Evolutionary conservation across 495 filamentous ascomycete genomes (phyloP).

Genomic region (Alectoria sarmentosa): DNA sequence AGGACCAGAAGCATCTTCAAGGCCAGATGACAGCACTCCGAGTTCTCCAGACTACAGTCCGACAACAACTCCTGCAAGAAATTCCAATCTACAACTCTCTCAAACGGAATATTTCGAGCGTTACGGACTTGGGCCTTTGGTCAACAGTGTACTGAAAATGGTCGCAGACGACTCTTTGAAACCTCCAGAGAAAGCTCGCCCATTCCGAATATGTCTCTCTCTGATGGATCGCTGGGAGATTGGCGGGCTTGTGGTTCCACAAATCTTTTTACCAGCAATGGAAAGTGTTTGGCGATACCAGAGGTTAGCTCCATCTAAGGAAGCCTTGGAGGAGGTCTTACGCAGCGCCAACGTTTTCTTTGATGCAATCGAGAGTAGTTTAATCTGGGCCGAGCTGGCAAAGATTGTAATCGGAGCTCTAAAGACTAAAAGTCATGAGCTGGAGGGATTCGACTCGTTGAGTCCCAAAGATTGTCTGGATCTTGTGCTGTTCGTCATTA

Average conservation of each 20-base stretch:
- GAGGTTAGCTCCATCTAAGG: conserved; percentile 45
- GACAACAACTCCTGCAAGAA: conserved; percentile 33
- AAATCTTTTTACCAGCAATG: conserved; percentile 82
- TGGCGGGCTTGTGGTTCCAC: conserved; percentile 77
- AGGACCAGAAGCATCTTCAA: conserved; percentile 62
- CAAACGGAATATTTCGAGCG: conserved; percentile 68
- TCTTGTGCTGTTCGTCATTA: conserved; percentile 73
- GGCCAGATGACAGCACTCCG: conserved; percentile 35
- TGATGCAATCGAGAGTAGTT: conserved; percentile 86
- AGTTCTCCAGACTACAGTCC: conserved; percentile 42
- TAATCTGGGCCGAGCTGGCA: conserved; percentile 83
- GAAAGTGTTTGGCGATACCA: conserved; percentile 69
- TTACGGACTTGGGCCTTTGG: conserved; percentile 66
- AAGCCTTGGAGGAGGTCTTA: conserved; percentile 77
- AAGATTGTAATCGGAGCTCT: conserved; percentile 52
- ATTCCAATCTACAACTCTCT: conserved; percentile 35
- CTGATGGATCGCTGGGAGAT: conserved; percentile 98
- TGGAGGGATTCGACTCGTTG: neutral
- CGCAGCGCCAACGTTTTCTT: conserved; percentile 93
- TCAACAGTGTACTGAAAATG: conserved; percentile 68
- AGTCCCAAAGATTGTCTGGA: conserved; percentile 42
- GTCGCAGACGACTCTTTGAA: conserved; percentile 49
- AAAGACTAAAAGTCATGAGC: conserved; percentile 19
- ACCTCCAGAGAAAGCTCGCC: conserved; percentile 68
- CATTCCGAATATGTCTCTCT: conserved; percentile 86